Base-by-base conservation (phyloP, 805 yeast species). In the Candida verbasci region DNA sequence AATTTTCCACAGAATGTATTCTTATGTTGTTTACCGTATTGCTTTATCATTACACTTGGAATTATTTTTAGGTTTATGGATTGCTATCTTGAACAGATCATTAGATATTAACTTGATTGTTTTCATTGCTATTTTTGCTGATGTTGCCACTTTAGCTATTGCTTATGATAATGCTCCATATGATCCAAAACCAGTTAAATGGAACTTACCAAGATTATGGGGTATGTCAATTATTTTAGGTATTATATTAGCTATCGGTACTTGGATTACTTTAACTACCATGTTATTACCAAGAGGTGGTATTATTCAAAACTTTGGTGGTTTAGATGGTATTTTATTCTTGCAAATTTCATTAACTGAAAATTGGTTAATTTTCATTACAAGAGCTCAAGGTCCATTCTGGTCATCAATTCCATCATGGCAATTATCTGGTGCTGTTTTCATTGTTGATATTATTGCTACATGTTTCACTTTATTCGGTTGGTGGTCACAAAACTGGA, bases 1-100 rank as follows among this genome's bases (percentile, higher is more conserved):
- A 72, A 86, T 86, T 81, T 86, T 86, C 95, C 96, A 88, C 89
- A 84, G 96, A 77, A 88, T 88, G 96, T 87, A 88, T 80, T 79
- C 96, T 55, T 88, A 88, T 71, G 95, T 88, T 72, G 95, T 87
- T 58, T 88, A 88, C 89, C 89, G 96, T 78, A 88, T 88, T 68
- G 96, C 96, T 62, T 74, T 87, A 63, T 88, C 96, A 46, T 77
- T 87, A 60, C 96, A 87, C 73, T 82, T 87, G 77, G 96, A 88
- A 73, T 70, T 87, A 58, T 87, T 87, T 83, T 74, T 88, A 57
- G 96, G 96, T 74, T 75, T 87, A 65, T 88, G 96, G 96, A 86
- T 87, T 77, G 95, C 95, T 56, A 87, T 88, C 65, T 76, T 87
- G 70, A 82, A 88, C 76, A 72, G 73, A 59, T 81, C 94, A 44